Conservation (phyloP, 345 rosid genomes). For the Gossypium herbaceum region DNA sequence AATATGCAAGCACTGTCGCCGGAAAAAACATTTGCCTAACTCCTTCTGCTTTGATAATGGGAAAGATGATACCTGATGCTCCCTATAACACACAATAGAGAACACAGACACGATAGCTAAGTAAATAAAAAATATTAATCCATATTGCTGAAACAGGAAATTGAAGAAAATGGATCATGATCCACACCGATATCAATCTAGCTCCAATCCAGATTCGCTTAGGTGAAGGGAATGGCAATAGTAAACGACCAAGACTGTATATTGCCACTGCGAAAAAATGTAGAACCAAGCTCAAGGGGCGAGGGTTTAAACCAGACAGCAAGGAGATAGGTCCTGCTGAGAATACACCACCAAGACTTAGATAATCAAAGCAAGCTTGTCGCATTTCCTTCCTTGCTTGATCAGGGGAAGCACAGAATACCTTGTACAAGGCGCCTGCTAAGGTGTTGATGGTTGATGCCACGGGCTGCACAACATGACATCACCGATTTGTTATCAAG, state of each 20-base stretch:
- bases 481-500: background rate
- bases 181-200: constrained; percentile 35
- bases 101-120: background rate
- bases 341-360: constrained; percentile 23
- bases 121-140: background rate
- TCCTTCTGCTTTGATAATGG: constrained; percentile 51
- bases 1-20: constrained; percentile 44
- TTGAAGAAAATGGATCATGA: background rate
- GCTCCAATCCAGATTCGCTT: constrained; percentile 47
- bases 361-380: constrained; percentile 40
- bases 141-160: background rate
- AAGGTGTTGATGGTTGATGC: constrained; percentile 46
- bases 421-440: constrained; percentile 44
- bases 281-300: constrained; percentile 36
- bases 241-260: constrained; percentile 37
- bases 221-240: constrained; percentile 45
- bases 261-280: constrained; percentile 50
- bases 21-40: constrained; percentile 50
- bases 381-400: constrained; percentile 48
- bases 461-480: constrained; percentile 36
- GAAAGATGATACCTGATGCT: constrained; percentile 47
- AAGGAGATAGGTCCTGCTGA: constrained; percentile 41
- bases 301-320: constrained; percentile 46
- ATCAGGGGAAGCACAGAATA: constrained; percentile 39
- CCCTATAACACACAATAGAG: constrained; percentile 20